Evolutionary conservation across 257 asterid species (phyloP).

Genomic region (Knoxia roxburghii): DNA sequence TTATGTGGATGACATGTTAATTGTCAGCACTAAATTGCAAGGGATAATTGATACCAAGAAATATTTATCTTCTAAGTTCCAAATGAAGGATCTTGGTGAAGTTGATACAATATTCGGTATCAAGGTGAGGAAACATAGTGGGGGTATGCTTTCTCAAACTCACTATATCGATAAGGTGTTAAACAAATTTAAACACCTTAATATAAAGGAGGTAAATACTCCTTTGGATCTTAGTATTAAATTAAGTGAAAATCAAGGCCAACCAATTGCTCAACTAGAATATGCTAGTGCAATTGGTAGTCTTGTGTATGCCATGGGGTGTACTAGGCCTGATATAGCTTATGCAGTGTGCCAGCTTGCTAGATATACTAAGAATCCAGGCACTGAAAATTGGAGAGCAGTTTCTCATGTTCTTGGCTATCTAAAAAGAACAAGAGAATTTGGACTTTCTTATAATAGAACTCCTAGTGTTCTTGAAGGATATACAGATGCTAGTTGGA

Average conservation of each 20-base stretch:
- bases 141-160: neutral
- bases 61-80: neutral
- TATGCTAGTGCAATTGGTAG: neutral
- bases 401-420: too few relatives aligned
- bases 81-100: conserved; percentile 1
- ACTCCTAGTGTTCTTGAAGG: neutral
- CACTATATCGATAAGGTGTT: neutral
- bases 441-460: too few relatives aligned
- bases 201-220: neutral
- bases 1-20: neutral
- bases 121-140: neutral
- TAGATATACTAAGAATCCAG: too few relatives aligned
- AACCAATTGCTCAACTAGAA: neutral
- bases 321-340: neutral
- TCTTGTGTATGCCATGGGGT: neutral
- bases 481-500: neutral
- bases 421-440: too few relatives aligned
- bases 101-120: neutral
- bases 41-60: neutral
- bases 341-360: too few relatives aligned
- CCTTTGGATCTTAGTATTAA: neutral
- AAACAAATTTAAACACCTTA: neutral
- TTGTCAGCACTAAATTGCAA: neutral
- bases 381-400: too few relatives aligned
- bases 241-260: neutral